Base-by-base conservation (phyloP, 2,329 filamentous ascomycete genomes). In the Mollisiaceae sp. region DNA sequence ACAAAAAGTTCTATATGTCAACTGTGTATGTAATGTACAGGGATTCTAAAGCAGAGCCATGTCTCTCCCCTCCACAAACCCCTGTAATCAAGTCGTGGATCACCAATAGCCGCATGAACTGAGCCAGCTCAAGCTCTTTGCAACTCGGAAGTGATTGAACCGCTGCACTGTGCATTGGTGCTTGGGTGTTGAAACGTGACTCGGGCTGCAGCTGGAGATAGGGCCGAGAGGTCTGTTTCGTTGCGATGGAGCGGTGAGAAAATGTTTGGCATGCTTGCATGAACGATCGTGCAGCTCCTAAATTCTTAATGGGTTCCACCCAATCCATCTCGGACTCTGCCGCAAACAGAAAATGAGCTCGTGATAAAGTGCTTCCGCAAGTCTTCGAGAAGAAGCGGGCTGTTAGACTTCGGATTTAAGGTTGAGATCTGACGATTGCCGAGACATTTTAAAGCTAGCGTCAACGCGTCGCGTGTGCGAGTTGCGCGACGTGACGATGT, bases 1-100 rank as follows among this genome's bases (percentile, higher is more conserved):
- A 12, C 35, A 59, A 27, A 60, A 50, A 50, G n/a, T 24, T 8
- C 4, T 6, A 54, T n/a, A 11, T 11, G 50, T 27, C 50, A 54
- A 54, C 8, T 58, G 60, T 45, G 60, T 70, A 70, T 69, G 69
- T 70, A 72, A 72, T 72, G 63, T 72, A 72, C 70, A 69, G 57
- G 70, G 70, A 66, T 69, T 45, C 39, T 59, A 45, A 61, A 45
- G 59, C 63, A 62, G 22, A 14, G 27, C 50, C 62, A 24, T 45
- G 58, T 61, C 45, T 27, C 60, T 38, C 59, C 54, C 27, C 41
- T 63, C 38, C 55, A 39, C 32, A 20, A 36, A 9, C 41, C 60
- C 60, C 38, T 66, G 65, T 47, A 35, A 62, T 27, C 15, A 45
- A 39, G 24, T 54, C 43, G 15, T 36, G 20, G 57, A 65, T 64